Base-by-base conservation (phyloP, 1,284 basidiomycete species). In the Chiua sp. region DNA sequence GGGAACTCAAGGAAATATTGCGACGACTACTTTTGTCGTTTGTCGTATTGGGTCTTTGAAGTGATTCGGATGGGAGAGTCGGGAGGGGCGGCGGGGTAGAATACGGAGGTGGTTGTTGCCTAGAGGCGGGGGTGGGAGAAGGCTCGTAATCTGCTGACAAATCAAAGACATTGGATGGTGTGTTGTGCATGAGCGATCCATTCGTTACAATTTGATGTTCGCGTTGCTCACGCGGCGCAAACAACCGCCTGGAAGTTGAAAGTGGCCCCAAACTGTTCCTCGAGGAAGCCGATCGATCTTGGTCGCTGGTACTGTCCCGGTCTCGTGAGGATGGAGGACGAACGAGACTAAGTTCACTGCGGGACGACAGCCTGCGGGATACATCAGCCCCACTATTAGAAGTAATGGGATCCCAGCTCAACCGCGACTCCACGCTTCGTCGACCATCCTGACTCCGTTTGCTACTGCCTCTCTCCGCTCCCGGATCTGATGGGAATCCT, bases 81-180 rank as follows among this genome's bases (percentile, higher is more conserved):
- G 87, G 81, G 2, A 90, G 77, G 0, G 88, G 85, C 37, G 84
- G 82, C 0, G 88, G 83, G 6, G 87, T 82, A 5, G 80, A 65
- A 30, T 88, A 68, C 7, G 81, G 72, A 2, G 84, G 70, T 1
- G 77, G 70, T 52, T 77, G 59, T 55, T 73, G 74, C 47, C 86
- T 78, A 11, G 85, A 76, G 6, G 76, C 77, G 42, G 87, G 88
- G 0, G 87, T 88, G 0, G 89, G 88, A 3, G 88, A 89, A 0
- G 88, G 87, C 18, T 90, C 88, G 60, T 85, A 80, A 76, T 81
- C 66, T 77, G 79, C 54, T 75, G 83, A 53, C 78, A 83, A 65
- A 79, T 80, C 55, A 76, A 75, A 26, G 58, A 63, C 46, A 28
- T 70, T 61, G 47, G 67, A 61, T 10, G 70, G 33, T n/a, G 65